A percentile compares a stretch with the other conserved stretches of the same genome.
Evolutionary conservation across 768 basidiomycete genomes (phyloP).

Genomic region (Suillus luteus): DNA sequence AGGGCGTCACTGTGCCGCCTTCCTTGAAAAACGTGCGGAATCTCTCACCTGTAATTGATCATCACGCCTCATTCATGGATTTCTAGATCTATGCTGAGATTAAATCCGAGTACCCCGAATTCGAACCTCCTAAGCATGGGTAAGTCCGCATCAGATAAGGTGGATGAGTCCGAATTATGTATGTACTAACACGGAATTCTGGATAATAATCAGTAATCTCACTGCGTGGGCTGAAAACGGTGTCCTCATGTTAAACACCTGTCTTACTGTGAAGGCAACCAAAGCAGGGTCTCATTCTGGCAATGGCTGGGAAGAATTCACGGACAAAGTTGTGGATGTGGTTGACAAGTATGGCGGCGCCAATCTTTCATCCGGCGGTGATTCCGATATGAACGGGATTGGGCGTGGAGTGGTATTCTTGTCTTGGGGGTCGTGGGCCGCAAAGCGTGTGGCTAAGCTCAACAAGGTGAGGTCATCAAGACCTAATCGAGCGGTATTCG

Average conservation of each 20-base stretch:
- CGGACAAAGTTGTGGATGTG: conserved; percentile 76
- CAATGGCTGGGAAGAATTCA: conserved; percentile 92
- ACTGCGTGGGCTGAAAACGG: conserved; percentile 81
- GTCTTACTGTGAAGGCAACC: conserved; percentile 80
- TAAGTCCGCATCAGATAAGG: conserved; percentile 41
- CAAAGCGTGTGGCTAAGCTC: conserved; percentile 77
- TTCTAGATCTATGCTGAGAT: conserved; percentile 86
- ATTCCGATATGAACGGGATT: conserved; percentile 46
- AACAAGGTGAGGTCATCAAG: conserved; percentile 54
- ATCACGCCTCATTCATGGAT: conserved; percentile 15
- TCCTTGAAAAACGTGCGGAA: conserved; percentile 75
- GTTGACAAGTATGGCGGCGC: conserved; percentile 78
- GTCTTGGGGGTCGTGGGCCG: conserved; percentile 89
- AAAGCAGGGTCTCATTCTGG: conserved; percentile 79
- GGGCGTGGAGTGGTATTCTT: conserved; percentile 84
- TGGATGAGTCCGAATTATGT: conserved; percentile 8
- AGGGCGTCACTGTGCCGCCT: conserved; percentile 73
- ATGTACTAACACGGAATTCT: conserved; percentile 6
- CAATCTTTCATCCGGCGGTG: conserved; percentile 48
- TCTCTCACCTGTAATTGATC: conserved; percentile 15
- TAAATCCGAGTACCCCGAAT: conserved; percentile 77
- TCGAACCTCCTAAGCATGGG: conserved; percentile 83
- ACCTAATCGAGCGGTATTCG: neutral
- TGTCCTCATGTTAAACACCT: conserved; percentile 91
- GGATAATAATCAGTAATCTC: conserved; percentile 58